These are phyloP conservation scores for Suhomyces ambrosiae DNA, from an alignment of 1,139 yeast species.

Conservation along the genomic window DNA sequence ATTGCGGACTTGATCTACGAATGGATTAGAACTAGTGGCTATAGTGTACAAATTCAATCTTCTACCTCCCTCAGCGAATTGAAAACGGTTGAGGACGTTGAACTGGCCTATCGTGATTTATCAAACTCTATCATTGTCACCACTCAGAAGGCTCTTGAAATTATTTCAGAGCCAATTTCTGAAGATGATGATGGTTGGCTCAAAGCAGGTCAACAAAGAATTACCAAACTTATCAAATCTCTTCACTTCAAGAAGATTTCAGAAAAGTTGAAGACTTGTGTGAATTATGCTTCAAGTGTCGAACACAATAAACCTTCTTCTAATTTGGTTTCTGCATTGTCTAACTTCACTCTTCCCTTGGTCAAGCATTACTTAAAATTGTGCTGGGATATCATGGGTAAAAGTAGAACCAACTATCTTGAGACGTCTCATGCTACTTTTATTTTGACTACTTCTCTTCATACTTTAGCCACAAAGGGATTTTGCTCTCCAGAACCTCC, in stretches of 20 bases:
- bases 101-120: conserved; percentile 50
- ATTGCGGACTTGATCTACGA: conserved; percentile 46
- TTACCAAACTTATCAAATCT: conserved; percentile 39
- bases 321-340: conserved; percentile 43
- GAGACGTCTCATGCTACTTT: conserved; percentile 63
- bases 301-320: conserved; percentile 42
- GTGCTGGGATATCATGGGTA: conserved; percentile 40
- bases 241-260: conserved; percentile 38
- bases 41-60: conserved; percentile 14
- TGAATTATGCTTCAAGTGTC: conserved; percentile 23
- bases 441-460: conserved; percentile 57
- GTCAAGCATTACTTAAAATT: conserved; percentile 56
- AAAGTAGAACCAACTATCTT: conserved; percentile 48
- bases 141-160: conserved; percentile 57
- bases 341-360: conserved; percentile 59
- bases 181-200: conserved; percentile 73
- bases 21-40: conserved; percentile 29
- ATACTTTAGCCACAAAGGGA: conserved; percentile 74
- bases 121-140: conserved; percentile 66
- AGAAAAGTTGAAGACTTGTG: conserved; percentile 22
- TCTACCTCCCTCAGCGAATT: conserved; percentile 25
- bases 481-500: conserved; percentile 92
- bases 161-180: conserved; percentile 32
- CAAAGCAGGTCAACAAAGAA: conserved; percentile 46
- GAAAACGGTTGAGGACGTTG: conserved; percentile 42